phyloP scores from a whole-genome alignment of 2,329 filamentous ascomycete species.

The Penicillium oxalicum region DNA sequence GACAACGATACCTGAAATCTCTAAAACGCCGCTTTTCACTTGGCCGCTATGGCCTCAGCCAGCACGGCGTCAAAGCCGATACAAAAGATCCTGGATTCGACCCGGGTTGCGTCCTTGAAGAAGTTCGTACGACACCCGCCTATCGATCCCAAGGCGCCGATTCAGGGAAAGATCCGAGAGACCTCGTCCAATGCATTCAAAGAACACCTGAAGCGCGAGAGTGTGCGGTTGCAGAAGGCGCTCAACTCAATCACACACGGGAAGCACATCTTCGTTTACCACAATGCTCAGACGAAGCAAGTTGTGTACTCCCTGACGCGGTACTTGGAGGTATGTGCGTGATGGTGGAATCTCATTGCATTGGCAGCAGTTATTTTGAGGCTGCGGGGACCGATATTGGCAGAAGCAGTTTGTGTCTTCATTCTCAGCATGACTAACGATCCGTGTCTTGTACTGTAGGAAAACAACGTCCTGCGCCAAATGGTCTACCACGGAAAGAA shows the following conservation, averaged over 20 bases:
- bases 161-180: conserved; percentile 39
- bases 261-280: conserved; percentile 58
- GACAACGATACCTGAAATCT: not conserved
- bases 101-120: conserved; percentile 33
- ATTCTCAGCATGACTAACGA: conserved; percentile 5
- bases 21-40: conserved; percentile 13
- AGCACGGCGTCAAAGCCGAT: conserved; percentile 22
- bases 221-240: conserved; percentile 40
- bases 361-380: not conserved
- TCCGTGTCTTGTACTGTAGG: conserved; percentile 28
- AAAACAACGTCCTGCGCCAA: conserved; percentile 50
- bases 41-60: conserved; percentile 34
- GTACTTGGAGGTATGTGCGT: conserved; percentile 46
- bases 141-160: conserved; percentile 29
- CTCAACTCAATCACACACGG: conserved; percentile 47
- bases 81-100: conserved; percentile 36
- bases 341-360: not conserved
- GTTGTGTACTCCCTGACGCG: conserved; percentile 58
- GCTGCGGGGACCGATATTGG: not conserved
- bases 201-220: conserved; percentile 33
- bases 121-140: conserved; percentile 33
- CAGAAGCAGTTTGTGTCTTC: not conserved
- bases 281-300: conserved; percentile 57
- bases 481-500: conserved; percentile 60
- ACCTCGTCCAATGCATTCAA: conserved; percentile 40